Evolutionary conservation across 2,329 filamentous ascomycete species (phyloP).

Genomic region (Bimuria novae-zelandiae): DNA sequence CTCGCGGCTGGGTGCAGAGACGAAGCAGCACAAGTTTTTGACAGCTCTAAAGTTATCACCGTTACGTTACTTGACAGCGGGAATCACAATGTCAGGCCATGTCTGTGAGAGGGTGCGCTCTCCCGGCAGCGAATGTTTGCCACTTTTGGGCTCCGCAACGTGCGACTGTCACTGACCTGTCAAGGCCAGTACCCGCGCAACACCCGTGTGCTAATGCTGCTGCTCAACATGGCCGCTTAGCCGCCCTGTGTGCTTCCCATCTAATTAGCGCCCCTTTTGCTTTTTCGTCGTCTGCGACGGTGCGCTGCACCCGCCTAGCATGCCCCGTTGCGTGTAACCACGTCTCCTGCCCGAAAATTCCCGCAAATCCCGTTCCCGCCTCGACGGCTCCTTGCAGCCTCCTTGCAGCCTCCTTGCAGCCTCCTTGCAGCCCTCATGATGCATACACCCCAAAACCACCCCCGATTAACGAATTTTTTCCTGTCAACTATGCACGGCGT

Average conservation of each 20-base stretch:
- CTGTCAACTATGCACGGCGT: conserved; percentile 10
- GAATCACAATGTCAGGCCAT: conserved; percentile 35
- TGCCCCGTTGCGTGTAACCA: conserved; percentile 19
- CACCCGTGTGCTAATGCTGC: conserved; percentile 21
- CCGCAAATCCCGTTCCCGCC: conserved; percentile 33
- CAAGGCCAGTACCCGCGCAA: conserved; percentile 28
- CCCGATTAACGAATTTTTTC: conserved; percentile 12
- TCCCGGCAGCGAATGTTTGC: conserved; percentile 16
- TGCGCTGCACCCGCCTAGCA: conserved; percentile 13
- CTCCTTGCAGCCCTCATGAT: conserved; percentile 23
- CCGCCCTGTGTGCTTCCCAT: conserved; percentile 25
- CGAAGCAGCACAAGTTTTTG: conserved; percentile 34
- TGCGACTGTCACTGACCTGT: conserved; percentile 36
- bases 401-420: conserved; percentile 25
- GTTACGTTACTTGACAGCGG: conserved; percentile 35
- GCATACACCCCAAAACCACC: conserved; percentile 7
- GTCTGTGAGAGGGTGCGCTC: conserved; percentile 22
- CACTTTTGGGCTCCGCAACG: conserved; percentile 15
- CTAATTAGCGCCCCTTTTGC: conserved; percentile 27
- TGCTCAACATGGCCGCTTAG: conserved; percentile 18
- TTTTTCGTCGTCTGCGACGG: conserved; percentile 16
- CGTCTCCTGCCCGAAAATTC: conserved; percentile 34
- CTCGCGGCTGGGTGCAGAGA: conserved; percentile 32
- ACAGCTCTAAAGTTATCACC: conserved; percentile 32
- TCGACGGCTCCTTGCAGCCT: conserved; percentile 17